These are phyloP conservation scores for Brassica incana DNA, from an alignment of 345 rosid genomes.

Conservation along the genomic window DNA sequence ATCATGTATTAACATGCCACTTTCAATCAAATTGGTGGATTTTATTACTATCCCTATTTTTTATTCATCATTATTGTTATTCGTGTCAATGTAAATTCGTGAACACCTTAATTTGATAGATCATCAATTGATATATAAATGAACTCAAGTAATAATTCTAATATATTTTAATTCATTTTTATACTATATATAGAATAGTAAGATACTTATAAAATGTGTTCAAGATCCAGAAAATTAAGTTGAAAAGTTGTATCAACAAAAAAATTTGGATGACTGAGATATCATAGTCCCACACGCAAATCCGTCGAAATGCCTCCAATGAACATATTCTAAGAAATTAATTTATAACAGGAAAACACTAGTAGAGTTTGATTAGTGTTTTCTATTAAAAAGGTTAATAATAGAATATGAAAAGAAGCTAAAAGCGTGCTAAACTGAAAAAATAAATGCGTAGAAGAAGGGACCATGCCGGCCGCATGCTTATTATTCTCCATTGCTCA, in stretches of 20 bases:
- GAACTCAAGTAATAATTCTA: neutral
- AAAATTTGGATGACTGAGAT: neutral
- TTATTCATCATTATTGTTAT: neutral
- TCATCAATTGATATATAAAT: neutral
- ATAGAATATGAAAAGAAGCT: neutral
- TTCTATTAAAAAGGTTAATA: neutral
- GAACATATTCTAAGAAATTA: neutral
- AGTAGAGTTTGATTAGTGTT: neutral
- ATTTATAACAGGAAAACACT: neutral
- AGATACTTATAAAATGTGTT: neutral
- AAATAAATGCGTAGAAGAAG: slow-evolving; percentile 9
- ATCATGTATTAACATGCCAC: neutral
- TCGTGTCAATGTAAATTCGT: neutral
- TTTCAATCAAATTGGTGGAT: neutral
- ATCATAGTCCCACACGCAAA: neutral
- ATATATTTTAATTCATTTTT: neutral
- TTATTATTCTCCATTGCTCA: neutral
- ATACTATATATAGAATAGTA: neutral
- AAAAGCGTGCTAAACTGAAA: neutral
- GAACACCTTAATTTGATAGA: neutral
- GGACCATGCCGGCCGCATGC: slow-evolving; percentile 31
- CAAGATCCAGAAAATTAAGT: neutral
- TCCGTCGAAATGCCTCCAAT: slow-evolving; percentile 17
- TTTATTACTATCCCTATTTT: neutral
- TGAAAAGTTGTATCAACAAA: neutral